These are phyloP conservation scores for Pyrenopolyporus hunteri DNA, from an alignment of 495 filamentous ascomycete species.

Conservation along the genomic window DNA sequence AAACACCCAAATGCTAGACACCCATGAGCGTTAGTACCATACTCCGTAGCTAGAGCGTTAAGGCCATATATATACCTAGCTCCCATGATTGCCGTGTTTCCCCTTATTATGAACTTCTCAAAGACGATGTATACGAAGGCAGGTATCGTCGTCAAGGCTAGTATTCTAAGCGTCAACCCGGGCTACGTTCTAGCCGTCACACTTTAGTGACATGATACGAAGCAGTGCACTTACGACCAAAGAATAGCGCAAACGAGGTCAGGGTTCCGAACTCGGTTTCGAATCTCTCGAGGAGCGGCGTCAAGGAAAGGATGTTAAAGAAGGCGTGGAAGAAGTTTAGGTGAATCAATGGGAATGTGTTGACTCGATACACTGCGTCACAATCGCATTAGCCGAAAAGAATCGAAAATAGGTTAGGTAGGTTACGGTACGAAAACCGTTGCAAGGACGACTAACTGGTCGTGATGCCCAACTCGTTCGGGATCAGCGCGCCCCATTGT, in stretches of 20 bases:
- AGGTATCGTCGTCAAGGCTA: conserved; percentile 81
- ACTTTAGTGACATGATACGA: neutral
- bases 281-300: conserved; percentile 87
- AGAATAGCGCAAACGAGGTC: conserved; percentile 78
- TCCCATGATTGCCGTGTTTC: conserved; percentile 75
- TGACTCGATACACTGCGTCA: conserved; percentile 82
- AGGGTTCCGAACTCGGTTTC: conserved; percentile 95
- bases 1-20: conserved; percentile 83
- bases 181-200: neutral
- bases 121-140: conserved; percentile 72
- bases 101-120: conserved; percentile 68
- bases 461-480: conserved; percentile 70
- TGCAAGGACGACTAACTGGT: conserved; percentile 68
- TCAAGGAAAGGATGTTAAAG: conserved; percentile 78
- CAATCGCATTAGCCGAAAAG: conserved; percentile 19
- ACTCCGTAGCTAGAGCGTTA: neutral
- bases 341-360: conserved; percentile 92
- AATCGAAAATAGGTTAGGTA: no score
- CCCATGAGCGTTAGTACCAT: conserved; percentile 1
- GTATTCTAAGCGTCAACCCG: conserved; percentile 26
- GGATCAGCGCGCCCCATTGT: conserved; percentile 78
- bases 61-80: conserved; percentile 65
- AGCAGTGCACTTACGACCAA: conserved; percentile 73
- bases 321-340: conserved; percentile 76
- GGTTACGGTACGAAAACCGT: neutral